Conservation (phyloP, 148 eudicot species). For the Tetragonia tetragonoides region DNA sequence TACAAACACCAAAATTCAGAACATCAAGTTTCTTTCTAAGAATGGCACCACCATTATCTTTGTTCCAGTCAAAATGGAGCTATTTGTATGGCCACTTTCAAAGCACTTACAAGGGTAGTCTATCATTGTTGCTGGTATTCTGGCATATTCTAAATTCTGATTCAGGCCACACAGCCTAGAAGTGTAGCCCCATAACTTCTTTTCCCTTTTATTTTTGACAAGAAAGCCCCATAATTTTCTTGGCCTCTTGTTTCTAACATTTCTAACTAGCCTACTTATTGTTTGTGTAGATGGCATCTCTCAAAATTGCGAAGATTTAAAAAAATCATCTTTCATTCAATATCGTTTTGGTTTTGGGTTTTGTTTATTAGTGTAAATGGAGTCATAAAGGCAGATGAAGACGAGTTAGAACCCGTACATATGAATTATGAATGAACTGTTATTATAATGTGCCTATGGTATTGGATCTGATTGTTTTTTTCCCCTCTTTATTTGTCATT, state of each 20-base stretch:
- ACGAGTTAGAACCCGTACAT: no score
- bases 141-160: not conserved
- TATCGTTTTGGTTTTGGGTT: no score
- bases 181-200: not conserved
- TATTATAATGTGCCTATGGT: not conserved
- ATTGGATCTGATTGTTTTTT: not conserved
- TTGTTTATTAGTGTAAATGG: no score
- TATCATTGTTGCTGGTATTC: not conserved
- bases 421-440: not conserved
- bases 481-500: not conserved
- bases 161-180: not conserved
- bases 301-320: not conserved
- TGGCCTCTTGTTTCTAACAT: not conserved
- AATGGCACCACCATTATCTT: constrained; percentile 16
- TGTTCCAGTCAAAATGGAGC: not conserved
- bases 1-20: constrained; percentile 8
- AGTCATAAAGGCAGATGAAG: no score
- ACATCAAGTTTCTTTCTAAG: not conserved
- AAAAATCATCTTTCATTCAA: no score
- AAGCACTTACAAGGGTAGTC: not conserved
- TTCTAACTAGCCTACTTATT: not conserved
- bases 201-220: no score
- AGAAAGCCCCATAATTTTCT: not conserved
- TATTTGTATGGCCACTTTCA: constrained; percentile 7
- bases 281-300: not conserved